Conservation (phyloP, 2,329 filamentous ascomycete genomes). For the Penicillium concentricum region DNA sequence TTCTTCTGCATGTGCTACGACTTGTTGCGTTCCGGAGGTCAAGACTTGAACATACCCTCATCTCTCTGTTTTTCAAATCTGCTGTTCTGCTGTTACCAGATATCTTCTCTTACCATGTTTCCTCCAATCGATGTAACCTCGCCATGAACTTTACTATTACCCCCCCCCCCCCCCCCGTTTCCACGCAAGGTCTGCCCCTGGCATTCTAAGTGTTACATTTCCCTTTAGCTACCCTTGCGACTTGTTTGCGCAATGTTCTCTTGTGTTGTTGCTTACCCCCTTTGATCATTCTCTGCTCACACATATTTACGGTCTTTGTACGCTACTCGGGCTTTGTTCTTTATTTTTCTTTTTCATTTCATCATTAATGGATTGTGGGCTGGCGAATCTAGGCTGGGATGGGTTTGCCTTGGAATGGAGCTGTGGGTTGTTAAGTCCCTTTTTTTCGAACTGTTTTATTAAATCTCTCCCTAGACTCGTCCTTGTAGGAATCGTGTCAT, state of each 20-base stretch:
- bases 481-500: neutral
- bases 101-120: slow-evolving; percentile 7
- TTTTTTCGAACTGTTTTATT: neutral
- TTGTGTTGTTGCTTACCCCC: neutral
- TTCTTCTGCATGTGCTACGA: slow-evolving; percentile 30
- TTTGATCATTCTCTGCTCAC: slow-evolving; percentile 18
- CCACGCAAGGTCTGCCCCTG: neutral
- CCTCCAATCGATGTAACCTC: slow-evolving; percentile 1
- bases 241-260: neutral
- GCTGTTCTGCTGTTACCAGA: slow-evolving; percentile 7
- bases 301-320: slow-evolving; percentile 6
- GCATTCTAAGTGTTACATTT: neutral
- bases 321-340: slow-evolving; percentile 6
- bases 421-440: slow-evolving; percentile 23
- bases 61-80: slow-evolving; percentile 15
- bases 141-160: neutral
- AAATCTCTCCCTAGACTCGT: neutral
- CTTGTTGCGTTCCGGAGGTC: slow-evolving; percentile 21
- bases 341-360: slow-evolving; percentile 20
- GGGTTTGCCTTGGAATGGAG: slow-evolving; percentile 26
- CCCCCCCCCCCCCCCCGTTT: too few relatives aligned
- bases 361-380: slow-evolving; percentile 27
- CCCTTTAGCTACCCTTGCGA: neutral
- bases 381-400: slow-evolving; percentile 33
- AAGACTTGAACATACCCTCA: slow-evolving; percentile 30